Conservation (phyloP, 2,329 filamentous ascomycete genomes). For the Metarhizium brunneum region DNA sequence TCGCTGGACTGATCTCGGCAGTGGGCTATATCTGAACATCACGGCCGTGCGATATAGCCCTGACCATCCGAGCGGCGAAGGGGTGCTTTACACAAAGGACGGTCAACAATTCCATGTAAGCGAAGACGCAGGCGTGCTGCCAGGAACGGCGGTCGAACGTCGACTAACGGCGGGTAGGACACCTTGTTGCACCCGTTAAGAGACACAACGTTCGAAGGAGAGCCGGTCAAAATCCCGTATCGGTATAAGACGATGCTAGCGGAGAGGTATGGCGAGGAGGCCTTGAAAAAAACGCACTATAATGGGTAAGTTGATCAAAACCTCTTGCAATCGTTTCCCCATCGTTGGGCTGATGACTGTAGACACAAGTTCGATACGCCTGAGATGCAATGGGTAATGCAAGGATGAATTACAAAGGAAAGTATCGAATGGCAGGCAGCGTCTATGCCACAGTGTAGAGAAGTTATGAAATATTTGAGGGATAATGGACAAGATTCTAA, state of each 20-base stretch:
- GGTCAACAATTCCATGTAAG: constrained; percentile 39
- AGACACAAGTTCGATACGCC: constrained; percentile 33
- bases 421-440: neutral
- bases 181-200: no score
- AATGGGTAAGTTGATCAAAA: no score
- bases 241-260: constrained; percentile 46
- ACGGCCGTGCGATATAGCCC: constrained; percentile 38
- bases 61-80: constrained; percentile 31
- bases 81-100: constrained; percentile 41
- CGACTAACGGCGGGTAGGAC: no score
- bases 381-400: constrained; percentile 23
- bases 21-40: constrained; percentile 41
- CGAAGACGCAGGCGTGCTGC: constrained; percentile 2
- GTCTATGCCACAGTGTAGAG: no score
- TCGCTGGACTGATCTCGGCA: constrained; percentile 38
- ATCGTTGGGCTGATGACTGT: neutral
- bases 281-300: no score
- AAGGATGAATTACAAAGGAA: neutral
- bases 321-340: no score
- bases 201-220: constrained; percentile 9
- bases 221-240: constrained; percentile 56
- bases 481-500: no score
- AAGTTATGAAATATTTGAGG: no score
- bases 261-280: constrained; percentile 42
- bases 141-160: constrained; percentile 45